Base-by-base conservation (phyloP, 2,329 filamentous ascomycete genomes). In the Salinomyces thailandicus region DNA sequence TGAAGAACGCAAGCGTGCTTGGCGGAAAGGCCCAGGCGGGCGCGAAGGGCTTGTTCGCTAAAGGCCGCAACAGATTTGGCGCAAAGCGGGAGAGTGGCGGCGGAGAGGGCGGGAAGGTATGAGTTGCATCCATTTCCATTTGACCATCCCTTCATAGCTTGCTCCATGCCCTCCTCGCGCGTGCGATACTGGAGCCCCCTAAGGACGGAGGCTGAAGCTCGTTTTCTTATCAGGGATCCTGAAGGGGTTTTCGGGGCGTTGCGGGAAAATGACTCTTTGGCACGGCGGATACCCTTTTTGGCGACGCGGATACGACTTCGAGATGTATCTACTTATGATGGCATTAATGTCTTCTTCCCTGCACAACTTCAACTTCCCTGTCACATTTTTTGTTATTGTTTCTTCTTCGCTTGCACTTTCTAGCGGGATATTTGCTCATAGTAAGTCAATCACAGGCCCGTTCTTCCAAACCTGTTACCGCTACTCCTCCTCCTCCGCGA, bases 1-100 rank as follows among this genome's bases (percentile, higher is more conserved):
- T 95, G 55, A 83, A 91, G 47, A 80, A 81, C 15, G 87, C 87
- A 37, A 85, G 85, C 36, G 64, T 76, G 13, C 65, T 81, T 40
- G 73, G 78, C 42, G 77, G 77, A 16, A 80, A 79, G 53, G 77
- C 76, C 19, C 73, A 75, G 45, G 86, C 85, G 57, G 85, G 85
- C 40, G 86, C 87, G 33, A 94, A 94, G 66, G 89, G 87, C 35
- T 62, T 95, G 46, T 79, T 95, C 59, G 85, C 82, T 47, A 93
- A 93, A 65, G 85, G 87, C 49, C 89, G 83, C 64, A 89, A 75
- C 64, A 89, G 85, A 62, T 77, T 94, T 53, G 53, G 51, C 32
- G 36, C 44, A 34, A 68, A 68, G 59, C 68, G 72, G 44, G 73
- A 71, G 57, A 74, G 73, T 46, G 76, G 78, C 44, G 62, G 62